Evolutionary conservation across 23 red algal species (phyloP).

Genomic region (Agarophyton chilense): DNA sequence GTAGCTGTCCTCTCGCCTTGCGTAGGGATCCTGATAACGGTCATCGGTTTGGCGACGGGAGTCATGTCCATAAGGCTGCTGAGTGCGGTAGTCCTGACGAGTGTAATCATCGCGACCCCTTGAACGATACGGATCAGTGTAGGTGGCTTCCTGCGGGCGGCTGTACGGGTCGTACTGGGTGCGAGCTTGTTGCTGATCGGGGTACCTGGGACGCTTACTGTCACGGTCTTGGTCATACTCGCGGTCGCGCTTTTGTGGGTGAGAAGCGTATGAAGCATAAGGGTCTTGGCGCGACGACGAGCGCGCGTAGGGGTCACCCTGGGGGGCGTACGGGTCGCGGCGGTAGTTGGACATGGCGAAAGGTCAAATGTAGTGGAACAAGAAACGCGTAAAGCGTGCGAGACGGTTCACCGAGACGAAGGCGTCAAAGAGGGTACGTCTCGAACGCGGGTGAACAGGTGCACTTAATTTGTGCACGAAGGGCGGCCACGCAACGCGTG

Average conservation of each 20-base stretch:
- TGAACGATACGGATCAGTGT: conserved; percentile 8
- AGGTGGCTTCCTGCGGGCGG: conserved; percentile 4
- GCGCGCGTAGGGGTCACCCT: conserved; percentile 40
- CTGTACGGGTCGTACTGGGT: conserved; percentile 6
- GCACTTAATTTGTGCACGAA: no score
- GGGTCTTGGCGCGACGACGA: conserved; percentile 31
- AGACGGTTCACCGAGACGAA: background rate
- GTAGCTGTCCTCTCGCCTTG: conserved; percentile 15
- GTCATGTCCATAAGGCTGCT: conserved; percentile 24
- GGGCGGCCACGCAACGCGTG: background rate
- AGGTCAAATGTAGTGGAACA: background rate
- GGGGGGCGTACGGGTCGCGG: conserved; percentile 40
- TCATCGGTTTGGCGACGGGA: conserved; percentile 3
- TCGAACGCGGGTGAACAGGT: no score
- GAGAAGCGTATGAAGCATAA: background rate
- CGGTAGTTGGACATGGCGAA: conserved; percentile 41
- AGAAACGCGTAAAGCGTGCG: background rate
- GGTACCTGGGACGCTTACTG: conserved; percentile 25
- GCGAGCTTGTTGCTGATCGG: background rate
- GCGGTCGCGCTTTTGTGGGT: conserved; percentile 24
- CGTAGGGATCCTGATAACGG: conserved; percentile 13
- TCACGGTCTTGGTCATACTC: conserved; percentile 33
- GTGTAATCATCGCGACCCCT: conserved; percentile 24
- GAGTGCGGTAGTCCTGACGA: conserved; percentile 12
- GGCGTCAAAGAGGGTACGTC: background rate